Percentiles rank a stretch among this genome's conserved stretches.
phyloP scores from a whole-genome alignment of 352 stramenopile genomes.

The Pythium utonaiense region DNA sequence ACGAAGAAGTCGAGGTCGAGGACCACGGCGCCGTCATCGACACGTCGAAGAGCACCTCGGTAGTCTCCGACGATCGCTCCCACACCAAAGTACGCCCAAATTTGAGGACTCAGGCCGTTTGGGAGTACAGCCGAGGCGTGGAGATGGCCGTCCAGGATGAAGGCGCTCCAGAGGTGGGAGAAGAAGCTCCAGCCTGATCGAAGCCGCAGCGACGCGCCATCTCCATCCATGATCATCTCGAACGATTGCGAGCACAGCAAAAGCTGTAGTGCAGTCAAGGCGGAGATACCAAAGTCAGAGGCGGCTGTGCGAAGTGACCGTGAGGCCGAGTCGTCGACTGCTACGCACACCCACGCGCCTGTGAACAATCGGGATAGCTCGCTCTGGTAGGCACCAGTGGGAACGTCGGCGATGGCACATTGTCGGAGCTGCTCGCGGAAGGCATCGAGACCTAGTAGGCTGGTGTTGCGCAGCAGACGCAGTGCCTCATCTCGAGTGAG shows the following conservation, averaged over 20 bases:
- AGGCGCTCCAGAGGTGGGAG: slow-evolving; percentile 20
- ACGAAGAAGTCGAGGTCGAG: slow-evolving; percentile 25
- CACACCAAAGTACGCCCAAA: slow-evolving; percentile 14
- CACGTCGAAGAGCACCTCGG: slow-evolving; percentile 13
- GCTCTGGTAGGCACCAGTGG: slow-evolving; percentile 1
- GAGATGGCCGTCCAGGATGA: slow-evolving; percentile 17
- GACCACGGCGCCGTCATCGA: slow-evolving; percentile 19
- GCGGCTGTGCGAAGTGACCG: slow-evolving; percentile 2
- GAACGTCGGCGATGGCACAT: slow-evolving; percentile 3
- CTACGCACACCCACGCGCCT: slow-evolving; percentile 21
- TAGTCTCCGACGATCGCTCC: slow-evolving; percentile 21
- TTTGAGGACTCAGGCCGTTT: slow-evolving; percentile 10
- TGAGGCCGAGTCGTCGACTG: slow-evolving; percentile 12
- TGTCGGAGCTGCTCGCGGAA: slow-evolving; percentile 21
- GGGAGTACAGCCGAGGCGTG: slow-evolving; percentile 12
- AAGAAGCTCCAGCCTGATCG: slow-evolving; percentile 22
- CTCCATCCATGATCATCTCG: slow-evolving; percentile 17
- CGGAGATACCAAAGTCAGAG: slow-evolving; percentile 23
- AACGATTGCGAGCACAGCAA: slow-evolving; percentile 9
- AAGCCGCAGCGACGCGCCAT: slow-evolving; percentile 8
- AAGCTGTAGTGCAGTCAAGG: slow-evolving; percentile 14
- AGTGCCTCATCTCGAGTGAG: slow-evolving; percentile 4
- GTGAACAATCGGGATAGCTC: slow-evolving; percentile 14
- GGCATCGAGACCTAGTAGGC: slow-evolving; percentile 15
- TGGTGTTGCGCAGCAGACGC: slow-evolving; percentile 24